Evolutionary conservation across 169 alveolate genomes (phyloP).

Genomic region (Plasmodium vinckei): DNA sequence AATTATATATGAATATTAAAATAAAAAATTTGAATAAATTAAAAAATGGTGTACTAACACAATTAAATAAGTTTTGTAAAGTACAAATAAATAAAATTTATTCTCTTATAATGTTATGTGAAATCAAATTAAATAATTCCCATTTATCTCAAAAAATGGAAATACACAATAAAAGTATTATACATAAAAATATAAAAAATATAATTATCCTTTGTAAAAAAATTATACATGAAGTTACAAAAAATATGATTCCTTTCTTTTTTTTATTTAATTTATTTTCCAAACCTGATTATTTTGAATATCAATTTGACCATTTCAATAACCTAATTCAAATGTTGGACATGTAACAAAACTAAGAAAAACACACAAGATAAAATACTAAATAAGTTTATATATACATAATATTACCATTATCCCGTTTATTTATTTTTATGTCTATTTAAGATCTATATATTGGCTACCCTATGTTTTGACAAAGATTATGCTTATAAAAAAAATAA

Average conservation of each 20-base stretch:
- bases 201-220: slow-evolving; percentile 31
- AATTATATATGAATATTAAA: slow-evolving; percentile 64
- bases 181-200: slow-evolving; percentile 12
- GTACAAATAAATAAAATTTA: slow-evolving; percentile 33
- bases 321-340: slow-evolving; percentile 10
- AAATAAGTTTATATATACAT: too few relatives aligned
- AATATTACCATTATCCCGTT: too few relatives aligned
- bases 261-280: slow-evolving; percentile 53
- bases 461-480: too few relatives aligned
- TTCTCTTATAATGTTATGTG: slow-evolving; percentile 41
- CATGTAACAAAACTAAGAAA: background rate
- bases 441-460: too few relatives aligned
- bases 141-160: slow-evolving; percentile 22
- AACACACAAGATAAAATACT: too few relatives aligned
- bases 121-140: slow-evolving; percentile 62
- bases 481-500: too few relatives aligned
- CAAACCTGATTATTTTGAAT: slow-evolving; percentile 69
- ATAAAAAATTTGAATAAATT: slow-evolving; percentile 52
- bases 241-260: slow-evolving; percentile 60
- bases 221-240: slow-evolving; percentile 50
- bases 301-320: slow-evolving; percentile 52
- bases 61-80: slow-evolving; percentile 53
- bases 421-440: too few relatives aligned
- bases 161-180: slow-evolving; percentile 1
- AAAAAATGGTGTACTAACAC: slow-evolving; percentile 30